phyloP scores from a whole-genome alignment of 495 filamentous ascomycete genomes.

The Penicillium egyptiacum region DNA sequence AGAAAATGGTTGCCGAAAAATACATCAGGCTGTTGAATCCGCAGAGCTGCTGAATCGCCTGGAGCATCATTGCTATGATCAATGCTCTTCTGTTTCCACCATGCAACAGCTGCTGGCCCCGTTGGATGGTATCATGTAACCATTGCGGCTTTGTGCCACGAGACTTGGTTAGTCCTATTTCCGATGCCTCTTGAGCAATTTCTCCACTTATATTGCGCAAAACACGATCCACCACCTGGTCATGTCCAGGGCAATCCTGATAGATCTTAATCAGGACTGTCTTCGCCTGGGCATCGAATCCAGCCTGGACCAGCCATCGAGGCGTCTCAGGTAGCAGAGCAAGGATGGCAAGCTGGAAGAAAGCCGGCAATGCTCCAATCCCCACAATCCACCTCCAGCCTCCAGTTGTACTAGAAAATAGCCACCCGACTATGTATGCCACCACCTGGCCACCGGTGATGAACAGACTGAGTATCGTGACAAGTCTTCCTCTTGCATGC shows the following conservation, averaged over 20 bases:
- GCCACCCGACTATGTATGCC: conserved; percentile 77
- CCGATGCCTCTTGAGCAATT: conserved; percentile 62
- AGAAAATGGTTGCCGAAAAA: conserved; percentile 89
- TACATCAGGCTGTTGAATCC: conserved; percentile 97
- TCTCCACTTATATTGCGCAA: conserved; percentile 68
- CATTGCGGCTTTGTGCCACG: conserved; percentile 24
- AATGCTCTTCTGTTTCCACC: conserved; percentile 74
- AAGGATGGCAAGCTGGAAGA: conserved; percentile 65
- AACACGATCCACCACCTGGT: conserved; percentile 53
- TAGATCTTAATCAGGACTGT: conserved; percentile 64
- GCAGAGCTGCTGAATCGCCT: conserved; percentile 85
- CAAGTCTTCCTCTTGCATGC: conserved; percentile 68
- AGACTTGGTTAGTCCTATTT: conserved; percentile 23
- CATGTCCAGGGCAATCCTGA: conserved; percentile 46
- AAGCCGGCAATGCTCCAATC: conserved; percentile 74
- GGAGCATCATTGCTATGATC: conserved; percentile 79
- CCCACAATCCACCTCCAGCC: conserved; percentile 94
- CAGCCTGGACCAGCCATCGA: conserved; percentile 76
- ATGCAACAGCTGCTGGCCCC: conserved; percentile 55
- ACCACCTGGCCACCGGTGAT: conserved; percentile 85
- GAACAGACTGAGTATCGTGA: conserved; percentile 75
- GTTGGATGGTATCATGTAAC: conserved; percentile 36
- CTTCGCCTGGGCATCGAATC: conserved; percentile 57
- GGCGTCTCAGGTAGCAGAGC: conserved; percentile 79
- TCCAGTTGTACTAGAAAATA: conserved; percentile 55